Percentiles rank a stretch among this genome's conserved stretches.
Conservation (phyloP, 805 yeast species). For the Naumovozyma dairenensis region DNA sequence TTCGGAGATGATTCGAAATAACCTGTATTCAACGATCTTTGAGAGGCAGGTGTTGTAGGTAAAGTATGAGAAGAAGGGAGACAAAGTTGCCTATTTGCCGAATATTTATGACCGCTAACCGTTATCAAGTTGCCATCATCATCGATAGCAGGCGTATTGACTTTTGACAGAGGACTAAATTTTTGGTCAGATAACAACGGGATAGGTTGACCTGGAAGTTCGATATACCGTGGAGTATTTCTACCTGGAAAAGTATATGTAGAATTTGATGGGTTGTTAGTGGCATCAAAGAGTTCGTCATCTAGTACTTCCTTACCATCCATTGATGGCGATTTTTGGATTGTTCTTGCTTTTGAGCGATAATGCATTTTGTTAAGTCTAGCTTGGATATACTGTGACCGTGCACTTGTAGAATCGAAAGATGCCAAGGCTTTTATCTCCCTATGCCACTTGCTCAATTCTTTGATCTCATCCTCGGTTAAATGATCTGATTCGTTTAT, state of each 20-base stretch:
- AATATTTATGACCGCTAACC: constrained; percentile 18
- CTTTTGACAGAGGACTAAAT: constrained; percentile 13
- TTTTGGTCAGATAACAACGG: constrained; percentile 3
- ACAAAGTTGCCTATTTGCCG: too few species aligned
- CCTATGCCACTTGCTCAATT: too few species aligned
- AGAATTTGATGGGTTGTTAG: not conserved
- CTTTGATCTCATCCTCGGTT: too few species aligned
- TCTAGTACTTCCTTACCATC: too few species aligned
- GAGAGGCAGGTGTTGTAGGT: constrained; percentile 6
- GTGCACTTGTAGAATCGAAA: too few species aligned
- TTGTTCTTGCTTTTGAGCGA: too few species aligned
- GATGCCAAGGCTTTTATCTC: too few species aligned
- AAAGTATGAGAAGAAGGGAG: too few species aligned
- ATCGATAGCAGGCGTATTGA: constrained; percentile 30
- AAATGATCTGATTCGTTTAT: too few species aligned
- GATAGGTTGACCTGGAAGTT: constrained; percentile 14
- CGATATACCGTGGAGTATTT: constrained; percentile 20
- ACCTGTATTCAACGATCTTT: constrained; percentile 5
- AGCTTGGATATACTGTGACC: too few species aligned
- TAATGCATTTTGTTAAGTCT: too few species aligned
- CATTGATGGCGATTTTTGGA: not conserved
- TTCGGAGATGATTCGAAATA: constrained; percentile 3
- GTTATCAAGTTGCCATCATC: constrained; percentile 30
- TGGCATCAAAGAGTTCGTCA: too few species aligned
- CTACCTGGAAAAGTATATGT: not conserved